A percentile compares a stretch with the other conserved stretches of the same genome.
These are phyloP conservation scores for Metschnikowia matae DNA, from an alignment of 805 yeast genomes.

Conservation along the genomic window DNA sequence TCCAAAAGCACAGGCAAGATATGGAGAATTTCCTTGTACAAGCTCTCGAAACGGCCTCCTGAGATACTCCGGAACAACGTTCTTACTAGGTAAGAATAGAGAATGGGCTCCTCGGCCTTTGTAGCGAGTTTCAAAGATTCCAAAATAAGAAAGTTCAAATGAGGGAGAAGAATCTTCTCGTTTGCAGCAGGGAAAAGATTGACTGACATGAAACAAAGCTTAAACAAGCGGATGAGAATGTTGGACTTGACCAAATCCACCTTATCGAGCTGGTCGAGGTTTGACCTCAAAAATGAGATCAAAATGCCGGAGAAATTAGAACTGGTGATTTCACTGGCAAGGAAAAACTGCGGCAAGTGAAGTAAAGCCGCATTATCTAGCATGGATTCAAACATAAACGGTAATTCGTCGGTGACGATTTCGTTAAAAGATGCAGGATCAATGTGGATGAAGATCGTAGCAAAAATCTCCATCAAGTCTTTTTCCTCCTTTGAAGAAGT, in stretches of 20 bases:
- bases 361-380: constrained; percentile 78
- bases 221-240: constrained; percentile 80
- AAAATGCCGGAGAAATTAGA: constrained; percentile 86
- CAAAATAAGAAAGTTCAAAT: constrained; percentile 76
- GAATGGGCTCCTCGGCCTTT: constrained; percentile 83
- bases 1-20: constrained; percentile 81
- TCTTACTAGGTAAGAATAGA: constrained; percentile 82
- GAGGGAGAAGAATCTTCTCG: constrained; percentile 85
- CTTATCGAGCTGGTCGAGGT: constrained; percentile 75
- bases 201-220: constrained; percentile 92
- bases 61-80: constrained; percentile 92
- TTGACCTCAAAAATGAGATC: constrained; percentile 68
- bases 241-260: constrained; percentile 73
- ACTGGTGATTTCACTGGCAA: constrained; percentile 92
- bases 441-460: constrained; percentile 86
- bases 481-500: constrained; percentile 89
- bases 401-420: constrained; percentile 76
- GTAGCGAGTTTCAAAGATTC: constrained; percentile 77
- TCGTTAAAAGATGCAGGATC: constrained; percentile 96
- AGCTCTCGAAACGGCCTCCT: constrained; percentile 91
- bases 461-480: constrained; percentile 92
- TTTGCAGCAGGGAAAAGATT: constrained; percentile 84
- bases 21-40: constrained; percentile 92
- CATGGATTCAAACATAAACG: constrained; percentile 72
- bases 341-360: constrained; percentile 88